A percentile compares a stretch with the other conserved stretches of the same genome.
phyloP scores from a whole-genome alignment of 2,329 filamentous ascomycete species.

The Graphilbum ipis-grandicollis region DNA sequence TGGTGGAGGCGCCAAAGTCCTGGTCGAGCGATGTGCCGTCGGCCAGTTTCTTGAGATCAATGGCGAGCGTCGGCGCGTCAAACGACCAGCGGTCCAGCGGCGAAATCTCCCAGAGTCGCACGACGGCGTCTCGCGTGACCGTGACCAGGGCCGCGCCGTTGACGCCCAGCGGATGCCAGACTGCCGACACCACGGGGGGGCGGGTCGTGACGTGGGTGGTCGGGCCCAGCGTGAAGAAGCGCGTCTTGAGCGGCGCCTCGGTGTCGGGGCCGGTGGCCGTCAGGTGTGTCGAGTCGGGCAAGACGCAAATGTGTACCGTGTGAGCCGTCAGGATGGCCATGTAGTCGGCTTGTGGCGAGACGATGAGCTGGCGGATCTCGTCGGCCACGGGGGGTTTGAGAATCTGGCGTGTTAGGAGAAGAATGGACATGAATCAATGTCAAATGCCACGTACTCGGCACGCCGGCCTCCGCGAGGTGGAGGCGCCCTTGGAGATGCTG shows the following conservation, averaged over 20 bases:
- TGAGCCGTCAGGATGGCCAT: constrained; percentile 76
- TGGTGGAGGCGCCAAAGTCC: constrained; percentile 63
- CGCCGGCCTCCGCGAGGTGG: constrained; percentile 15
- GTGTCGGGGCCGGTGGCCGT: constrained; percentile 43
- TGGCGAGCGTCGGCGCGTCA: constrained; percentile 61
- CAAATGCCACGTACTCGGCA: too few relatives aligned
- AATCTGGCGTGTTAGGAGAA: constrained; percentile 36
- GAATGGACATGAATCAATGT: too few relatives aligned
- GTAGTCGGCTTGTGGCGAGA: constrained; percentile 68
- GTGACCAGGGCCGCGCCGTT: constrained; percentile 72
- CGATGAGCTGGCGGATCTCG: constrained; percentile 67
- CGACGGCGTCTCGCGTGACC: constrained; percentile 71
- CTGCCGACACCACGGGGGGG: constrained; percentile 57
- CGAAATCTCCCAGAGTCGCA: constrained; percentile 81
- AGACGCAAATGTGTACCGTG: constrained; percentile 72
- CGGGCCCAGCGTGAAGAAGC: constrained; percentile 80
- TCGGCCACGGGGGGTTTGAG: constrained; percentile 65
- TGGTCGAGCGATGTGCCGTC: constrained; percentile 70
- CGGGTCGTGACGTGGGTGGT: constrained; percentile 82
- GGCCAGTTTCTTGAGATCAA: constrained; percentile 78
- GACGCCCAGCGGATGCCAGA: constrained; percentile 89
- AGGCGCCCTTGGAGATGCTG: too few relatives aligned
- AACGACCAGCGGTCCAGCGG: constrained; percentile 75
- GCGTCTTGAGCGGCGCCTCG: constrained; percentile 53
- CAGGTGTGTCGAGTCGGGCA: constrained; percentile 67